These are phyloP conservation scores for Furcasterigmium furcatum DNA, from an alignment of 2,329 filamentous ascomycete species.

Conservation along the genomic window DNA sequence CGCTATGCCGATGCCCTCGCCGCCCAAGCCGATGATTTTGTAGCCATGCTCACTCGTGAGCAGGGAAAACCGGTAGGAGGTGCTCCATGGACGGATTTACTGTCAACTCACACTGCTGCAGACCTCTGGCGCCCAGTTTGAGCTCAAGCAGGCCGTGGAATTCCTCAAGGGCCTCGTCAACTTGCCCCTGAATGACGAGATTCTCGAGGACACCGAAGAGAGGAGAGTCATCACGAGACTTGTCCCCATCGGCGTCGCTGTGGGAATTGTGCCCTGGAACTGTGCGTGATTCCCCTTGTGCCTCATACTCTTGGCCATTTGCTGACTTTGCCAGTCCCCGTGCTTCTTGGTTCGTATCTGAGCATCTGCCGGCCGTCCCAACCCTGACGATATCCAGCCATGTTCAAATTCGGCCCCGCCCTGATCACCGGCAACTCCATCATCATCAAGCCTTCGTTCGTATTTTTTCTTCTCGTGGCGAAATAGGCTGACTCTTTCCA, in stretches of 20 bases:
- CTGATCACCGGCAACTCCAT: constrained; percentile 55
- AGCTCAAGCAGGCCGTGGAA: constrained; percentile 7
- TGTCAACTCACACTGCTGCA: not conserved
- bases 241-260: constrained; percentile 35
- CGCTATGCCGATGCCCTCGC: constrained; percentile 15
- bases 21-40: constrained; percentile 8
- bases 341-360: constrained; percentile 7
- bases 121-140: constrained; percentile 7
- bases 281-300: constrained; percentile 50
- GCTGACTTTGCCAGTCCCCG: constrained; percentile 7
- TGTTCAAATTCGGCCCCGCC: constrained; percentile 54
- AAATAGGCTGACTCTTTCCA: no score
- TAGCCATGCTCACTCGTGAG: constrained; percentile 13
- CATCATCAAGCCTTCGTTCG: constrained; percentile 55
- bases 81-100: not conserved
- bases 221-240: constrained; percentile 24
- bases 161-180: constrained; percentile 6
- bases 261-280: constrained; percentile 53
- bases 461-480: no score
- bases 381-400: constrained; percentile 17
- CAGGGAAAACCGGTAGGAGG: constrained; percentile 16
- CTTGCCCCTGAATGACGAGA: constrained; percentile 9
- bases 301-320: constrained; percentile 30
- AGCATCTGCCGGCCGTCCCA: no score
- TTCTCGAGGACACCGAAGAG: constrained; percentile 19